These are phyloP conservation scores for Achaetomiella virescens DNA, from an alignment of 495 filamentous ascomycete species.

Conservation along the genomic window DNA sequence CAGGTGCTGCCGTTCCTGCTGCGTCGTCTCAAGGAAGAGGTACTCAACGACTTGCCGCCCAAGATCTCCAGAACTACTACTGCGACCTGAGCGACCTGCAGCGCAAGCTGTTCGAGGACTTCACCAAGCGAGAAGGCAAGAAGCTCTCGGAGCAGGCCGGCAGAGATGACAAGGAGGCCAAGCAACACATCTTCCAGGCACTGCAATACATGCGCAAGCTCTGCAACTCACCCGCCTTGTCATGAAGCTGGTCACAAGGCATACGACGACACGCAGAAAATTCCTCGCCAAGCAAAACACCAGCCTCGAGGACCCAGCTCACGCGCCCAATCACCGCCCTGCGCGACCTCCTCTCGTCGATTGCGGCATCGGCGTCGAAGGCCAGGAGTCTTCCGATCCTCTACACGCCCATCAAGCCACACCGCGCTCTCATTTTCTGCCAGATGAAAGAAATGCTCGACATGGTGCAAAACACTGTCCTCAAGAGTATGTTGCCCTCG, in stretches of 20 bases:
- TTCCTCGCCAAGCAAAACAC: constrained; percentile 66
- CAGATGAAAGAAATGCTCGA: constrained; percentile 99
- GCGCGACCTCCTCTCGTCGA: constrained; percentile 84
- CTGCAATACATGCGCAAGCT: constrained; percentile 99
- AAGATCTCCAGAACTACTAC: constrained; percentile 99
- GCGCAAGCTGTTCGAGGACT: constrained; percentile 91
- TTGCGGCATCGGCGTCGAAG: constrained; percentile 83
- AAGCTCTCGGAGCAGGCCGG: constrained; percentile 72
- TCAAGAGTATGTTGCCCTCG: constrained; percentile 76
- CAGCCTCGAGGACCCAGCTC: constrained; percentile 71
- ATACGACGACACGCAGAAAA: constrained; percentile 74
- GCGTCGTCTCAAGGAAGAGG: constrained; percentile 94
- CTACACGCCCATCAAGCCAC: constrained; percentile 77
- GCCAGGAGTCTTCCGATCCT: constrained; percentile 57
- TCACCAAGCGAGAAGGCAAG: constrained; percentile 85
- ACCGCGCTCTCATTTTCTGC: constrained; percentile 94
- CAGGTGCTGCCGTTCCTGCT: constrained; percentile 96
- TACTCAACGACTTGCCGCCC: constrained; percentile 89
- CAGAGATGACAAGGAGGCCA: constrained; percentile 77
- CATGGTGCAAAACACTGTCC: constrained; percentile 89
- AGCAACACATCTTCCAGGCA: constrained; percentile 98
- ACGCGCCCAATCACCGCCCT: constrained; percentile 93
- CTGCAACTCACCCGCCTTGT: constrained; percentile 96
- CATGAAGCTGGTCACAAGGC: constrained; percentile 86
- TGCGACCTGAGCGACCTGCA: constrained; percentile 96